Base-by-base conservation (phyloP, 2,329 filamentous ascomycete genomes). In the Tolypocladium amazonense region DNA sequence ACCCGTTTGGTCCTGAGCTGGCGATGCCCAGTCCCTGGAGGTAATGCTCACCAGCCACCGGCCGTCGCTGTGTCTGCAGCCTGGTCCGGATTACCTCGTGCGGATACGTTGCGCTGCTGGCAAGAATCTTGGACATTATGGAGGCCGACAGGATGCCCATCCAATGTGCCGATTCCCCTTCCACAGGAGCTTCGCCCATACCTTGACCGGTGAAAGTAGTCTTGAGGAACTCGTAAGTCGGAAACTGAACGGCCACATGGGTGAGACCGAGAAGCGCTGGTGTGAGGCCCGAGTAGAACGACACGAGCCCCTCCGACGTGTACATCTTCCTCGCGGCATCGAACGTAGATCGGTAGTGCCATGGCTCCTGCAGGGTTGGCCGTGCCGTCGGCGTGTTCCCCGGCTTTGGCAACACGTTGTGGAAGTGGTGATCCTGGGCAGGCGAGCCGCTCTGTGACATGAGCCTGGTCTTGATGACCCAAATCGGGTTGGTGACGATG, bases 321-420 rank as follows among this genome's bases (percentile, higher is more conserved):
- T 97, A 99, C 93, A 99, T 99, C 74, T 97, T 97, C 65, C 86
- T 88, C 58, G 92, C 92, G 3, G 94, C 94, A 75, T 99, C 94
- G 58, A 92, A 77, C 1, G 94, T 97, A 60, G 87, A 91, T 65
- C 81, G 84, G 74, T 99, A 99, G 71, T 97, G 89, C 91, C 92
- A 97, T 37, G 88, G 88, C n/a, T 86, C 82, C 59, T 85, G 81
- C 57, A 84, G 76, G 14, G 75, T 76, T 35, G 81, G 80, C 58
- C 81, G 76, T 20, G 80, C 76, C 3, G 82, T 83, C 25, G 82
- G 81, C 2, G 81, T 83, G 68, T 77, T 82, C 59, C 75, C 70
- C 15, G 79, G 74, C 65, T 79, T 79, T 53, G 81, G 78, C 62
- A 78, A 77, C 63, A 67, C 65, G 62, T 75, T 77, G 63, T 77